These are phyloP conservation scores for Colletotrichum euphorbiae DNA, from an alignment of 2,329 filamentous ascomycete species.

Conservation along the genomic window DNA sequence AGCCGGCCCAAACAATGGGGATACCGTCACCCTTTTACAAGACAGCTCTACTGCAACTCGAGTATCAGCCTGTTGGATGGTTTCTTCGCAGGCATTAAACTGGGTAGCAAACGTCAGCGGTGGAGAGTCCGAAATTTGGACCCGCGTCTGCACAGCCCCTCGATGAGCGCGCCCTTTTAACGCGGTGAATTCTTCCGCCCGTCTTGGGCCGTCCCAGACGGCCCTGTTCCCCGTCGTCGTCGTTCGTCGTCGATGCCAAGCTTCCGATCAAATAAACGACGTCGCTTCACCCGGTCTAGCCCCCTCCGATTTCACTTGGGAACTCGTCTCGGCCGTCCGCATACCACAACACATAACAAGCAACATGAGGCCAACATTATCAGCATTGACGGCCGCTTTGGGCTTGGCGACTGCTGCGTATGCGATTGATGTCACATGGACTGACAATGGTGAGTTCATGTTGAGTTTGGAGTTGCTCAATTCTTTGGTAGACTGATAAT, in stretches of 20 bases:
- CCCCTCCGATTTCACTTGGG: neutral
- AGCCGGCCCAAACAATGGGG: too few relatives aligned
- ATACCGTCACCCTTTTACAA: neutral
- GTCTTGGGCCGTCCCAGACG: neutral
- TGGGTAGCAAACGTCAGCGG: conserved; percentile 38
- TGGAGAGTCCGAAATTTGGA: conserved; percentile 38
- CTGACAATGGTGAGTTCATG: conserved; percentile 9
- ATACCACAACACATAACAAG: neutral
- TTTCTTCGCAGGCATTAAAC: neutral
- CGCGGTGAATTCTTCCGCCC: conserved; percentile 1
- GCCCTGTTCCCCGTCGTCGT: neutral
- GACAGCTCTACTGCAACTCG: neutral
- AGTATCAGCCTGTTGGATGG: neutral
- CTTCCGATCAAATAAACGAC: neutral
- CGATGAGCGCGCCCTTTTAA: conserved; percentile 12
- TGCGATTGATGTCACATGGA: conserved; percentile 30
- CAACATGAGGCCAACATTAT: conserved; percentile 23
- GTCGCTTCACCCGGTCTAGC: conserved; percentile 1
- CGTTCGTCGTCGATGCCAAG: conserved; percentile 22
- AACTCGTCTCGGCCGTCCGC: neutral
- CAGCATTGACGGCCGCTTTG: conserved; percentile 10
- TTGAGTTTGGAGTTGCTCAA: neutral
- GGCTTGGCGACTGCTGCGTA: conserved; percentile 5
- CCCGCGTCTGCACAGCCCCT: conserved; percentile 30
- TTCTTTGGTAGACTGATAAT: too few relatives aligned